Evolutionary conservation across 164 flowering plant genomes (phyloP).

Genomic region (Magnolia sinica): DNA sequence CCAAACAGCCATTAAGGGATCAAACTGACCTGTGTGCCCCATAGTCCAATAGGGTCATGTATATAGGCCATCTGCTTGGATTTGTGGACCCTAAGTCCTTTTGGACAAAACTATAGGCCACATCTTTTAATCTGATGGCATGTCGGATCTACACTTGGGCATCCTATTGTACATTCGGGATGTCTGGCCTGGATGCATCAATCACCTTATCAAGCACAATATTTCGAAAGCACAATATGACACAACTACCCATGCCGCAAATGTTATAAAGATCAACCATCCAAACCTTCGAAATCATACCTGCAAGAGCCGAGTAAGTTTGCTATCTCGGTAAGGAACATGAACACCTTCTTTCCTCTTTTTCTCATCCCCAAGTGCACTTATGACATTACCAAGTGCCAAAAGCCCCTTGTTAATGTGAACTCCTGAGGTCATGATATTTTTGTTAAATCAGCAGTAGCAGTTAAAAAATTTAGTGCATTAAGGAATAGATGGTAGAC

Average conservation of each 20-base stretch:
- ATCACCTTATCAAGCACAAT: no score
- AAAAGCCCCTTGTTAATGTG: constrained; percentile 98
- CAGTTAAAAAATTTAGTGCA: background rate
- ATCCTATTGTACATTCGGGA: no score
- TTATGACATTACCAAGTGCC: constrained; percentile 98
- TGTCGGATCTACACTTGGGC: no score
- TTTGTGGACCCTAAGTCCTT: no score
- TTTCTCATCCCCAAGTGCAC: constrained; percentile 99
- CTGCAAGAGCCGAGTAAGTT: constrained; percentile 98
- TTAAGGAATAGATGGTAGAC: background rate
- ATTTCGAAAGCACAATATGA: no score
- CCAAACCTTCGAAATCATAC: constrained; percentile 30
- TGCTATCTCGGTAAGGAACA: constrained; percentile 98
- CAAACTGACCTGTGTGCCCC: no score
- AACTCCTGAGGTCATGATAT: constrained; percentile 54
- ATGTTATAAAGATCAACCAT: constrained; percentile 3
- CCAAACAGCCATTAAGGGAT: no score
- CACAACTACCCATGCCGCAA: background rate
- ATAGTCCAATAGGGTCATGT: no score
- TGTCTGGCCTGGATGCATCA: no score
- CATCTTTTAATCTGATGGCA: no score
- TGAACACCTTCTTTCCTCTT: constrained; percentile 92
- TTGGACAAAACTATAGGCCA: no score
- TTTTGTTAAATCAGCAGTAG: background rate
- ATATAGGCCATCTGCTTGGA: no score